Conservation (phyloP, 1,284 basidiomycete genomes). For the Cutaneotrichosporon sp. region DNA sequence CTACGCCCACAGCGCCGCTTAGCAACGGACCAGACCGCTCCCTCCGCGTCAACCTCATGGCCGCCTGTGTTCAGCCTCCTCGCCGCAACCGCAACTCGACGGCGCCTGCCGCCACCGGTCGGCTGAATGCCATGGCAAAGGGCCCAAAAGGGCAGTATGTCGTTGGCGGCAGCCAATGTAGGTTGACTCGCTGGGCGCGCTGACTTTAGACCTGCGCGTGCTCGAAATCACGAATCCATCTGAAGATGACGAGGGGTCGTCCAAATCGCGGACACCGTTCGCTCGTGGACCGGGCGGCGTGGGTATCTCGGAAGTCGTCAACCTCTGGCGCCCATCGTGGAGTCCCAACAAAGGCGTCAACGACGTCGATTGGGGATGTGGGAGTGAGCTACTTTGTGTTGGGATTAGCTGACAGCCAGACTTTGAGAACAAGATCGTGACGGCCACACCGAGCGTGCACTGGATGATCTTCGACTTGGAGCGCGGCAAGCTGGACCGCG, state of each 20-base stretch:
- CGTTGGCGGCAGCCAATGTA: constrained; percentile 51
- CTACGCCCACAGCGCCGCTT: constrained; percentile 23
- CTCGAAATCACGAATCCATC: constrained; percentile 37
- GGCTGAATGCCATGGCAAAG: constrained; percentile 47
- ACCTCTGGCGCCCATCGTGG: constrained; percentile 50
- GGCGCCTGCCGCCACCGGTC: constrained; percentile 29
- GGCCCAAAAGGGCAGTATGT: constrained; percentile 45
- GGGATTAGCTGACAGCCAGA: constrained; percentile 52
- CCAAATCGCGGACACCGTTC: constrained; percentile 20
- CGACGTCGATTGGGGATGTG: constrained; percentile 77
- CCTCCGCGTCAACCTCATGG: constrained; percentile 39
- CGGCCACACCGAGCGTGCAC: constrained; percentile 77
- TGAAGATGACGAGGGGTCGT: neutral
- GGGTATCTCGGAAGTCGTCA: constrained; percentile 45
- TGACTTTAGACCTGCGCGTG: constrained; percentile 43
- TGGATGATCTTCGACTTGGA: constrained; percentile 80
- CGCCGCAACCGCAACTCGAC: constrained; percentile 19
- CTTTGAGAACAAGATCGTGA: constrained; percentile 74
- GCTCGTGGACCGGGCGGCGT: constrained; percentile 44
- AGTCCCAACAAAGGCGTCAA: constrained; percentile 47
- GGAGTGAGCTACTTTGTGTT: constrained; percentile 57
- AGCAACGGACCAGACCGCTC: constrained; percentile 25
- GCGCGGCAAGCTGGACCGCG: constrained; percentile 70
- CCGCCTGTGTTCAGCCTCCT: constrained; percentile 7
- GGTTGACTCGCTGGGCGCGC: constrained; percentile 19